Evolutionary conservation across 345 rosid genomes (phyloP).

Genomic region (Heritiera littoralis): DNA sequence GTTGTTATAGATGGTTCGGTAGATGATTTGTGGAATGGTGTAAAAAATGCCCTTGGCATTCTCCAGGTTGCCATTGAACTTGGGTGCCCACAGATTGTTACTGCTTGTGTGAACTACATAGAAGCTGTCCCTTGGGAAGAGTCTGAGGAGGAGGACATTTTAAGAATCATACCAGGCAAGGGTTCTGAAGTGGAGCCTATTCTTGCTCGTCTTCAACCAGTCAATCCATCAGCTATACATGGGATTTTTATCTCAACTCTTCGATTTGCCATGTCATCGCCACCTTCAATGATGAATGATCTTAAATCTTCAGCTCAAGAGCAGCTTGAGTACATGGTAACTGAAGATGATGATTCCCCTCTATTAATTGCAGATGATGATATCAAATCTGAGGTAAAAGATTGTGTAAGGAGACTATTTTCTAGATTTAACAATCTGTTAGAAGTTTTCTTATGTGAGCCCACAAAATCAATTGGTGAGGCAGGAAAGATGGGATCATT

Average conservation of each 20-base stretch:
- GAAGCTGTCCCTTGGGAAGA: conserved; percentile 99
- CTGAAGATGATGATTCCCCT: conserved; percentile 89
- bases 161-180: conserved; percentile 59
- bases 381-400: conserved; percentile 63
- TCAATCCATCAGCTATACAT: conserved; percentile 49
- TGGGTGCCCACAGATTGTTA: conserved; percentile 54
- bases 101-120: conserved; percentile 76
- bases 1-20: conserved; percentile 43
- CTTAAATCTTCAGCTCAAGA: conserved; percentile 76
- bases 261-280: conserved; percentile 72
- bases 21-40: conserved; percentile 68
- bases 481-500: conserved; percentile 39
- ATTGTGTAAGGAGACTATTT: conserved; percentile 53
- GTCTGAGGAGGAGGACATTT: conserved; percentile 84
- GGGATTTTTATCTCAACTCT: conserved; percentile 61
- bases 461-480: conserved; percentile 32
- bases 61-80: conserved; percentile 73
- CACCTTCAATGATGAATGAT: conserved; percentile 47
- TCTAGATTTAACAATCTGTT: conserved; percentile 50
- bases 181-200: conserved; percentile 66
- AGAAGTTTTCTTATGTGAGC: conserved; percentile 42
- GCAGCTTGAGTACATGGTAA: conserved; percentile 88
- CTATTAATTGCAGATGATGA: conserved; percentile 56
- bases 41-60: conserved; percentile 79
- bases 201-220: conserved; percentile 86